Base-by-base conservation (phyloP, 2,329 filamentous ascomycete species). In the Microdochium trichocladiopsis region DNA sequence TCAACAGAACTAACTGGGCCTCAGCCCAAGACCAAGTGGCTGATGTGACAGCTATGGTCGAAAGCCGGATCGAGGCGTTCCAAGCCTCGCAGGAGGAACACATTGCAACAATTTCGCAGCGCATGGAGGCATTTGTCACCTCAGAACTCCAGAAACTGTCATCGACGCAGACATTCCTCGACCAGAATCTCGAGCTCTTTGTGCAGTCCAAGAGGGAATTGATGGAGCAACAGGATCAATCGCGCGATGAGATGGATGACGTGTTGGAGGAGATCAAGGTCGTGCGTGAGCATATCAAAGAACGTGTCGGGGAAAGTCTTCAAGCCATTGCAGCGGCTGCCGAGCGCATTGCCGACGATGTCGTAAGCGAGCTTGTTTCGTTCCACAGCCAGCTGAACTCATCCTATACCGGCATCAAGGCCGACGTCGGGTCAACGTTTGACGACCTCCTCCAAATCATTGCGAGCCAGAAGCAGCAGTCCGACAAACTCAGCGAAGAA, bases 251-350 rank as follows among this genome's bases (percentile, higher is more conserved):
- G 52, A 91, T 96, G 88, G 92, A 96, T 61, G 76, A 82, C n/a
- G 86, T 96, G 2, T 77, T 99, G 10, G 89, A 94, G 61, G 93
- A 95, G 65, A 96, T 97, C 66, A 92, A 92, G 65, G 83, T 82
- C n/a, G 77, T 97, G 23, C 83, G 93, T 22, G 88, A 96, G 66
- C 86, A 89, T 51, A 90, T 97, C 50, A 96, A 96, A 73, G 76
- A 81, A 49, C 87, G 87, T 56, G 89, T 97, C 48, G 89, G 90
- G 2, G 85, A 91, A 63, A 93, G 92, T 9, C 75, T 97, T 45
- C 86, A 90, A 61, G 85, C 90, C 24, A 83, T 97, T 22, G 91
- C 91, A 2, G 80, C 80, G 11, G 90, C 92, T 10, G 91, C 93
- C 2, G 90, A 93, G 69, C 85, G 87, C 52, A 96, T 97, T 56